A percentile compares a stretch with the other conserved stretches of the same genome.
phyloP scores from a whole-genome alignment of 2,329 filamentous ascomycete genomes.

The Colletotrichum australisinense region DNA sequence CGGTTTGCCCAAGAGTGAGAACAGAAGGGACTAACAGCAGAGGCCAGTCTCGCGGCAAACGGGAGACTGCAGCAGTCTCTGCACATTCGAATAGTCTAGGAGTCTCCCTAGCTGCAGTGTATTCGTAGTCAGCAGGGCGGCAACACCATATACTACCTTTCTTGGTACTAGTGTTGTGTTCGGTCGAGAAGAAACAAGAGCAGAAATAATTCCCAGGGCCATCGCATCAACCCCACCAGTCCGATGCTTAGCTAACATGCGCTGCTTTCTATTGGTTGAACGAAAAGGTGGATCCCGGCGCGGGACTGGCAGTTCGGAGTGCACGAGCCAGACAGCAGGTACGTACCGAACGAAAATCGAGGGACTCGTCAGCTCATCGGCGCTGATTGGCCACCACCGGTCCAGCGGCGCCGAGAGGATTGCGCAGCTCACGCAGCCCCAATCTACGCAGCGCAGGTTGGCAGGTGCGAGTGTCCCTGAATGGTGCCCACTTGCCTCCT shows the following conservation, averaged over 20 bases:
- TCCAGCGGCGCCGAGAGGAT: conserved; percentile 8
- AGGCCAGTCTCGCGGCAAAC: too few relatives aligned
- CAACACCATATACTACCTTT: too few relatives aligned
- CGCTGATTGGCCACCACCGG: conserved; percentile 42
- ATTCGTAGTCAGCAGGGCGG: too few relatives aligned
- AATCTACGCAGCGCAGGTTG: too few relatives aligned
- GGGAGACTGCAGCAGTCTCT: too few relatives aligned
- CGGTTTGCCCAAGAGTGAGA: not conserved
- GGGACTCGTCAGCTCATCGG: conserved; percentile 49
- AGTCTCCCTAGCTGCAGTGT: too few relatives aligned
- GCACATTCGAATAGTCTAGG: too few relatives aligned
- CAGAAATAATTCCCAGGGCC: not conserved
- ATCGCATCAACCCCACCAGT: conserved; percentile 10
- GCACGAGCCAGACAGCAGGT: not conserved
- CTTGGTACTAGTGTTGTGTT: not conserved
- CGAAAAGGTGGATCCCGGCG: not conserved
- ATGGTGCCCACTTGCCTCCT: conserved; percentile 8
- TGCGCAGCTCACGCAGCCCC: conserved; percentile 19
- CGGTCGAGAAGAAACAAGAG: not conserved
- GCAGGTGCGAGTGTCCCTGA: conserved; percentile 1
- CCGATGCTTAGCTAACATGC: not conserved
- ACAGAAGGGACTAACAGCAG: too few relatives aligned
- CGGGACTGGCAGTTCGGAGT: not conserved
- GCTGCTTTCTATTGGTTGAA: not conserved
- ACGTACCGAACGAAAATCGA: not conserved